Evolutionary conservation across 768 basidiomycete species (phyloP), one percentile per base, ranked within the genome.

Genomic region (Mycena albidolilacea): DNA sequence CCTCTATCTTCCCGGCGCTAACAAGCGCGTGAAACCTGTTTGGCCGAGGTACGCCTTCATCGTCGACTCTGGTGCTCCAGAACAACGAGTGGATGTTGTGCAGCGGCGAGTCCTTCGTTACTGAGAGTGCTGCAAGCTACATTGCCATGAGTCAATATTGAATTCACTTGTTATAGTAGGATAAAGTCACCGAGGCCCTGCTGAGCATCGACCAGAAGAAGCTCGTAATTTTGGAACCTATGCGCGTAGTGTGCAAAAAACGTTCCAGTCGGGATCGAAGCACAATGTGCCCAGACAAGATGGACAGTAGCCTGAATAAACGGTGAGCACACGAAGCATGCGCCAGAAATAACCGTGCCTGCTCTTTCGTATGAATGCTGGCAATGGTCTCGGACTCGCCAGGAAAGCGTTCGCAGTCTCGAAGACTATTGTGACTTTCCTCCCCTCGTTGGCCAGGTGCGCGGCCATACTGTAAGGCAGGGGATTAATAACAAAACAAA

Each of bases 221-320:
- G 38, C 82, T 83, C 1, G 87, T 86, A 30, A 92, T 85, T 55
- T 81, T 86, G 64, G 84, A 84, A 1, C 92, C 92, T 0, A 92
- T 52, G 77, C 85, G 85, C 4, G 90, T 92, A 0, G 82, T 87
- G 71, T 93, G 92, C 19, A 92, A 80, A 78, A 92, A 92, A 3
- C 88, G 88, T 91, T 92, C 91, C 0, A 91, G 80, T 3, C 84
- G 78, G 0, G 90, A 88, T 62, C 82, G 82, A 6, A 92, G 78
- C 17, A 85, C 80, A 4, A 82, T 84, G 73, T 89, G 83, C 0
- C 88, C 86, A 0, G 90, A 86, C 21, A 92, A 75, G 7, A 90
- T 70, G 10, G 83, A 79, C 4, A 92, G 77, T 21, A 89, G 81
- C 72, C 91, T 91, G 37, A 15, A 39, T 37, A 35, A 44, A 12